Conservation (phyloP, 148 eudicot genomes). For the Fagopyrum homotropicum region DNA sequence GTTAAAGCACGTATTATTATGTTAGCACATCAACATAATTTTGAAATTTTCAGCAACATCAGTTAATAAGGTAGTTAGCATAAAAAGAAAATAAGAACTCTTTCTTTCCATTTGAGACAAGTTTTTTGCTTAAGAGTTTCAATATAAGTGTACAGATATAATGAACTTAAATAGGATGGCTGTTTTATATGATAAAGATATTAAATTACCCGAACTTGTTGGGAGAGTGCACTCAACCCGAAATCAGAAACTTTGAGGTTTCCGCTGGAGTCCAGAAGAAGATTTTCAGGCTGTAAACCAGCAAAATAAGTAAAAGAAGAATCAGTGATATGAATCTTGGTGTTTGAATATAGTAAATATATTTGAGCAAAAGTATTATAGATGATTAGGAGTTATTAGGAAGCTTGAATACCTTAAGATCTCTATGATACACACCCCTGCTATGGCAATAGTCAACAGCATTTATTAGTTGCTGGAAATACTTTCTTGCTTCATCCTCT, state of each 20-base stretch:
- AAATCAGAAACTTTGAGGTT: slow-evolving; percentile 96
- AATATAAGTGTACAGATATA: background rate
- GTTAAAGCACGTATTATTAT: slow-evolving; percentile 16
- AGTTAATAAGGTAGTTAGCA: background rate
- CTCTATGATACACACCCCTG: slow-evolving; percentile 96
- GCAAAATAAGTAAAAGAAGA: background rate
- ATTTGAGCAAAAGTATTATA: background rate
- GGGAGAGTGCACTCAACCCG: slow-evolving; percentile 95
- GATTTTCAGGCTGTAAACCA: slow-evolving; percentile 73
- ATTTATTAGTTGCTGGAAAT: slow-evolving; percentile 91
- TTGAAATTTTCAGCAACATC: background rate
- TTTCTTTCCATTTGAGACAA: background rate
- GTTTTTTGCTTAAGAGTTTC: background rate
- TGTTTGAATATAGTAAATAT: background rate
- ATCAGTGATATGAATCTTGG: background rate
- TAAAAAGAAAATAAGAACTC: background rate
- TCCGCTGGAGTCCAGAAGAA: slow-evolving; percentile 71
- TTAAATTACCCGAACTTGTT: slow-evolving; percentile 72
- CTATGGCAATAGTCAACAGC: slow-evolving; percentile 99
- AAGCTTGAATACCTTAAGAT: slow-evolving; percentile 57
- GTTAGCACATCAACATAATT: background rate
- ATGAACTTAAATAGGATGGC: background rate
- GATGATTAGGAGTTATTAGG: background rate
- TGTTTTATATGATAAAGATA: background rate
- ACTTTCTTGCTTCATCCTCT: slow-evolving; percentile 91